These are phyloP conservation scores for Adansonia rubrostipa DNA, from an alignment of 441 rosid genomes.

Conservation along the genomic window DNA sequence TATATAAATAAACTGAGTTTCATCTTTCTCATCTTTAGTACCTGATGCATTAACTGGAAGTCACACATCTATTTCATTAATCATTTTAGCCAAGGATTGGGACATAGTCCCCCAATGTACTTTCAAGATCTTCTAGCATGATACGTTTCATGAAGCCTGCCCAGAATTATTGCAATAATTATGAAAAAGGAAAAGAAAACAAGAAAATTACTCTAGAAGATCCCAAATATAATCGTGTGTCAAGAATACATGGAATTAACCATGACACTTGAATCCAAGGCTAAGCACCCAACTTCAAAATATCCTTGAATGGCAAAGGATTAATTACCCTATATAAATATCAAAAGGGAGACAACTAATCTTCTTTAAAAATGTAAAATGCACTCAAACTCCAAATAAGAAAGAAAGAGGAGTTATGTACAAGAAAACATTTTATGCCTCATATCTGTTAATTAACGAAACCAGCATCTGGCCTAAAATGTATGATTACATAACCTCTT, in stretches of 20 bases:
- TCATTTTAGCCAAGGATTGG: not conserved
- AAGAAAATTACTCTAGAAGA: constrained; percentile 6
- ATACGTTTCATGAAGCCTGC: not conserved
- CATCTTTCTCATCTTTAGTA: constrained; percentile 16
- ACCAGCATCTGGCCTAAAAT: not conserved
- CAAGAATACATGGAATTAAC: not conserved
- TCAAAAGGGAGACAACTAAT: not conserved
- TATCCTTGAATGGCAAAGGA: not conserved
- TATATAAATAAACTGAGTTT: not conserved
- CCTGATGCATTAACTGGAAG: not conserved
- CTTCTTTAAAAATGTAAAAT: not conserved
- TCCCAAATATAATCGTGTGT: not conserved
- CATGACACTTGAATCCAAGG: constrained; percentile 1
- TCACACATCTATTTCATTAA: too few relatives aligned
- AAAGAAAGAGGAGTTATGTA: not conserved
- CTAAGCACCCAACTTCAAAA: constrained; percentile 9
- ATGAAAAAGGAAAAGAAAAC: not conserved
- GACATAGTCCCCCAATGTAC: not conserved
- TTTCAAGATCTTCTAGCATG: constrained; percentile 1
- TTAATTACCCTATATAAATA: not conserved
- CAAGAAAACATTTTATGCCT: not conserved
- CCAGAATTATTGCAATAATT: not conserved
- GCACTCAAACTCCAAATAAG: not conserved
- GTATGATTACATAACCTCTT: constrained; percentile 1
- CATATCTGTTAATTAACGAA: constrained; percentile 1